Evolutionary conservation across 192 early-diverging fungal species (phyloP).

Genomic region (Linderina pennispora): DNA sequence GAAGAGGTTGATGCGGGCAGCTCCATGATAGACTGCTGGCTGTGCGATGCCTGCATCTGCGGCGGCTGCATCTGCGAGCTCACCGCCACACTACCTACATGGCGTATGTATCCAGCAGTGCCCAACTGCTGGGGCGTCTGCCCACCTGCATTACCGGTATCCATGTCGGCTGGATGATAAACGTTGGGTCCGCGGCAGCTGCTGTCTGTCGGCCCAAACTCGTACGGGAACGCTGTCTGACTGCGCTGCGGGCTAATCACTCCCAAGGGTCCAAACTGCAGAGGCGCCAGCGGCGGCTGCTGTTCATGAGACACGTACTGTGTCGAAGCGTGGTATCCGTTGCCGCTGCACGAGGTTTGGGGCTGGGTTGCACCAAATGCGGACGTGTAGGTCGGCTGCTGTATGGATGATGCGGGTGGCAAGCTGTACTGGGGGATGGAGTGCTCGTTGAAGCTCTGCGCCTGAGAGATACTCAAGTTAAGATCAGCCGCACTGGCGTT

Average conservation of each 20-base stretch:
- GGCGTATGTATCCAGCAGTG: conserved; percentile 32
- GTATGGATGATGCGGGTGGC: conserved; percentile 19
- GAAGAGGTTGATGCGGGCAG: too few relatives aligned
- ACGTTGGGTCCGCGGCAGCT: conserved; percentile 30
- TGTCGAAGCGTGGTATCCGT: conserved; percentile 11
- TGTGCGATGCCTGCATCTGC: too few relatives aligned
- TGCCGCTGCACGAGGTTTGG: conserved; percentile 8
- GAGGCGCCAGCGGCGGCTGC: conserved; percentile 29
- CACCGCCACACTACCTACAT: conserved; percentile 25
- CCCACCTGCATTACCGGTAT: conserved; percentile 2
- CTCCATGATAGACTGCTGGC: too few relatives aligned
- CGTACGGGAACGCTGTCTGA: conserved; percentile 28
- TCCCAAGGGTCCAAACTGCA: conserved; percentile 31
- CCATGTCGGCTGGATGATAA: conserved; percentile 29
- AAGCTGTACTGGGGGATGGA: conserved; percentile 18
- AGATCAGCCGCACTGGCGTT: too few relatives aligned
- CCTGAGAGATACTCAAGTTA: too few relatives aligned
- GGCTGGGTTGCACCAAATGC: conserved; percentile 22
- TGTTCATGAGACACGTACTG: conserved; percentile 47
- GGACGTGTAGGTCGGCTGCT: conserved; percentile 18
- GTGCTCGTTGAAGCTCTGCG: too few relatives aligned
- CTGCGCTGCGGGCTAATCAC: conserved; percentile 40
- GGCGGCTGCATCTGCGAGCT: too few relatives aligned
- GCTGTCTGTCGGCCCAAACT: conserved; percentile 37
- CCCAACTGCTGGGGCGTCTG: conserved; percentile 31